phyloP scores from a whole-genome alignment of 1,284 basidiomycete genomes.

The Tylopilus orsonianus region DNA sequence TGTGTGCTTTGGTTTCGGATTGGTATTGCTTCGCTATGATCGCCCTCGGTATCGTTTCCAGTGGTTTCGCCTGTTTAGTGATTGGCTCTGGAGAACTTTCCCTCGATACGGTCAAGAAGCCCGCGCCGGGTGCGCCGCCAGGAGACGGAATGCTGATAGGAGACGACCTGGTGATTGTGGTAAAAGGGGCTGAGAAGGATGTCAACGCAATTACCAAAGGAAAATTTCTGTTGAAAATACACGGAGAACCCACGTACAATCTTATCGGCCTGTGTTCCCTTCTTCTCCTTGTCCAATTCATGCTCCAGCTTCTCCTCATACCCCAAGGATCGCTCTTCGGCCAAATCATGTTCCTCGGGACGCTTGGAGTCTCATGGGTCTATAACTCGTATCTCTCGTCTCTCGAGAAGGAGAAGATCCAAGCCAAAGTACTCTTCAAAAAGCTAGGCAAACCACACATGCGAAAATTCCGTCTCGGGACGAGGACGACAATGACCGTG shows the following conservation, averaged over 20 bases:
- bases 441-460: conserved; percentile 17
- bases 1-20: conserved; percentile 24
- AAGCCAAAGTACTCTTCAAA: conserved; percentile 21
- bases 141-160: conserved; percentile 26
- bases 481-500: conserved; percentile 26
- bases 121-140: conserved; percentile 22
- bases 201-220: conserved; percentile 30
- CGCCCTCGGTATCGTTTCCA: conserved; percentile 31
- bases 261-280: conserved; percentile 26
- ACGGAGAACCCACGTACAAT: conserved; percentile 16
- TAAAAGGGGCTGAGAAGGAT: conserved; percentile 28
- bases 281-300: conserved; percentile 28
- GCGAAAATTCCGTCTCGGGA: conserved; percentile 25
- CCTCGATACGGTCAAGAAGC: conserved; percentile 7
- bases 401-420: conserved; percentile 29
- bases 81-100: conserved; percentile 30
- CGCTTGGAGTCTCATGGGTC: conserved; percentile 31
- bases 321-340: conserved; percentile 27
- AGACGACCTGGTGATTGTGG: conserved; percentile 20
- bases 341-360: conserved; percentile 29
- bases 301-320: conserved; percentile 31
- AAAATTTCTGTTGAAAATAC: conserved; percentile 21
- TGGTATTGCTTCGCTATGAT: conserved; percentile 33
- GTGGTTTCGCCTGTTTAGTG: conserved; percentile 25
- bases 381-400: conserved; percentile 34